phyloP scores from a whole-genome alignment of 371 early-diverging fungal species.

The Zychaea mexicana region DNA sequence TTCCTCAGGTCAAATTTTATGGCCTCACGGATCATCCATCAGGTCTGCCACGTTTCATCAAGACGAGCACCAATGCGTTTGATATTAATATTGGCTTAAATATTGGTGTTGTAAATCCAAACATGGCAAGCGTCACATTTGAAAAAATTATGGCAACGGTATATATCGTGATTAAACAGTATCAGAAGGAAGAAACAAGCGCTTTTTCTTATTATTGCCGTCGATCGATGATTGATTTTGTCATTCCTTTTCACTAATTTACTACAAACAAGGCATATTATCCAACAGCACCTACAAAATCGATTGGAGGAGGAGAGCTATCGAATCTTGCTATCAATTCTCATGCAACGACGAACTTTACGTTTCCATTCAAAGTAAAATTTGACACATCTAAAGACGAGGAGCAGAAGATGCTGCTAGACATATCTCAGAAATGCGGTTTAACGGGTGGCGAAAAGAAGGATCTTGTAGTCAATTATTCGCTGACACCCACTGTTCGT shows the following conservation, averaged over 20 bases:
- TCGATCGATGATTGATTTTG: no score
- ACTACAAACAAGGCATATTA: conserved; percentile 45
- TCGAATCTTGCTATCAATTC: conserved; percentile 27
- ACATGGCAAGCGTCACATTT: conserved; percentile 35
- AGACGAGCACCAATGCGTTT: conserved; percentile 7
- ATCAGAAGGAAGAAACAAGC: background rate
- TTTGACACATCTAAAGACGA: conserved; percentile 31
- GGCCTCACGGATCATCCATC: conserved; percentile 19
- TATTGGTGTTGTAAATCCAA: conserved; percentile 37
- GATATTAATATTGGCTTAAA: conserved; percentile 28
- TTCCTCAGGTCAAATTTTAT: conserved; percentile 23
- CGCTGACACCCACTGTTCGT: conserved; percentile 20
- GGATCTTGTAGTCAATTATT: conserved; percentile 21
- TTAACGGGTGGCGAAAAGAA: conserved; percentile 20
- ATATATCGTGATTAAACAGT: conserved; percentile 6
- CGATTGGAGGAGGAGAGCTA: conserved; percentile 43
- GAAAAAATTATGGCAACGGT: conserved; percentile 36
- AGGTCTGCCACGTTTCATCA: conserved; percentile 17
- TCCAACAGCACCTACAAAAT: conserved; percentile 23
- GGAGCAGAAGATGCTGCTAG: conserved; percentile 31
- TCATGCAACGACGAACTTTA: conserved; percentile 30
- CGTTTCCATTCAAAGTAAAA: conserved; percentile 36
- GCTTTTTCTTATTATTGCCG: no score
- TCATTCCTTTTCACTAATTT: background rate
- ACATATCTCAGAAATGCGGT: conserved; percentile 42